Evolutionary conservation across 2,329 filamentous ascomycete genomes (phyloP).

Genomic region (Alternaria rosae): DNA sequence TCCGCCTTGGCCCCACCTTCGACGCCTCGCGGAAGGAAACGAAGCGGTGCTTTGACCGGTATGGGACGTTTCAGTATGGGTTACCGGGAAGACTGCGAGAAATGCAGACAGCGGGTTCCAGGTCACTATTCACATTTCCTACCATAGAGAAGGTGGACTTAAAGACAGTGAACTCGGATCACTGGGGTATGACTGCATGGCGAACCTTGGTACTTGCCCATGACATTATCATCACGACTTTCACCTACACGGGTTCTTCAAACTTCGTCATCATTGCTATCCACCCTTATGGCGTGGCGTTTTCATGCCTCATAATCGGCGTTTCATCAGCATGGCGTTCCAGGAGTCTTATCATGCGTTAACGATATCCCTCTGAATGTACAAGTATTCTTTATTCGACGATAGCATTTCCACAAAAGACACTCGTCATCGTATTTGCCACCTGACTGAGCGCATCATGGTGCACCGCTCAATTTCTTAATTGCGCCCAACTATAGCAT

Average conservation of each 20-base stretch:
- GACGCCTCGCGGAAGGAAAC: constrained; percentile 45
- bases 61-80: constrained; percentile 57
- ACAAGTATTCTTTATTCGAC: neutral
- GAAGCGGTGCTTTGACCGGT: constrained; percentile 49
- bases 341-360: neutral
- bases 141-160: constrained; percentile 14
- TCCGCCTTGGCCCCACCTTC: constrained; percentile 22
- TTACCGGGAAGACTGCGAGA: constrained; percentile 59
- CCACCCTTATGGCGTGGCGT: neutral
- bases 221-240: neutral
- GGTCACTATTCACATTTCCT: constrained; percentile 60
- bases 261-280: neutral
- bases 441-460: neutral
- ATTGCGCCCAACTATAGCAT: neutral
- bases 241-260: neutral
- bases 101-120: constrained; percentile 56
- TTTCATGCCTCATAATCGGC: neutral
- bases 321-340: constrained; percentile 3
- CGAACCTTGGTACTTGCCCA: neutral
- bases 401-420: neutral
- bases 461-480: neutral
- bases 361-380: neutral
- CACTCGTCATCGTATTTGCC: neutral
- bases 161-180: neutral
- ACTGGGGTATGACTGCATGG: neutral